Conservation (phyloP, 2,329 filamentous ascomycete genomes). For the Penicillium sp. region DNA sequence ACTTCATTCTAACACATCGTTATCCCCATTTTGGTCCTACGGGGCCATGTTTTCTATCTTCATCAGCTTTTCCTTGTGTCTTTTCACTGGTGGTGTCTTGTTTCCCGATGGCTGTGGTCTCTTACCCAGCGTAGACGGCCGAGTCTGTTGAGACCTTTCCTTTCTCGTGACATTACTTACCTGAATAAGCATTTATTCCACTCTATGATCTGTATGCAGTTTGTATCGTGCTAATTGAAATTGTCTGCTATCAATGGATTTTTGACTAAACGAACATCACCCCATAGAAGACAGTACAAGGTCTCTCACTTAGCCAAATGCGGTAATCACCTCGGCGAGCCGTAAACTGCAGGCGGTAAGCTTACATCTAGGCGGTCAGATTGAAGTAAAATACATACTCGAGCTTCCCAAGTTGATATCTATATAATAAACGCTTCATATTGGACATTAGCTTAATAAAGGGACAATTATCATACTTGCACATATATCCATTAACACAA, state of each 20-base stretch:
- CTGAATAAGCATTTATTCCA: constrained; percentile 9
- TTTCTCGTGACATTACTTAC: constrained; percentile 15
- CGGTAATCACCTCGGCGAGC: constrained; percentile 11
- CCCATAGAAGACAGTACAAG: background rate
- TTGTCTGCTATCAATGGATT: background rate
- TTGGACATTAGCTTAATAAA: background rate
- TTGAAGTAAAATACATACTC: background rate
- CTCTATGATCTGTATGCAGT: constrained; percentile 11
- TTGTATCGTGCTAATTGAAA: constrained; percentile 13
- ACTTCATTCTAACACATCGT: constrained; percentile 17
- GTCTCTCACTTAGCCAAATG: constrained; percentile 9
- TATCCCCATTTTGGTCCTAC: constrained; percentile 17
- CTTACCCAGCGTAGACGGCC: constrained; percentile 9
- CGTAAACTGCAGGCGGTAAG: constrained; percentile 10
- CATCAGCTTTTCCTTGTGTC: constrained; percentile 15
- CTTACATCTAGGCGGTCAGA: constrained; percentile 7
- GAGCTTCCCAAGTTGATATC: background rate
- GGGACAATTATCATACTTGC: background rate
- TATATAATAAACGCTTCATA: background rate
- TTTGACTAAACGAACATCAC: background rate
- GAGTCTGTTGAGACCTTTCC: constrained; percentile 2
- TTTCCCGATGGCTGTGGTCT: constrained; percentile 24
- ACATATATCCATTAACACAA: background rate
- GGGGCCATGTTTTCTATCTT: constrained; percentile 21
- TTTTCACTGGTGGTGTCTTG: constrained; percentile 16